Conservation (phyloP, 331 rosid species). For the Telfairia occidentalis region DNA sequence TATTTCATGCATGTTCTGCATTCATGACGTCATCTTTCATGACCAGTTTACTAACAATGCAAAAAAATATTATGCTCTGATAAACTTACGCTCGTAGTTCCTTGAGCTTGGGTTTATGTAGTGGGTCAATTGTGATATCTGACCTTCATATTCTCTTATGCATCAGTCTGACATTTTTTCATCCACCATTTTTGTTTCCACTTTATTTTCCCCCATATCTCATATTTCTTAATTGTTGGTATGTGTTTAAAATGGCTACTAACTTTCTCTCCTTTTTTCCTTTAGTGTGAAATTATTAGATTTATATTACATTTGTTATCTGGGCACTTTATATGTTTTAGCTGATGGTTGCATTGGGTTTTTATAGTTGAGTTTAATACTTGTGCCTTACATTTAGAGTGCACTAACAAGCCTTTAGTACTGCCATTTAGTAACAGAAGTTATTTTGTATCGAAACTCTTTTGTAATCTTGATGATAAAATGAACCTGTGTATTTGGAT, state of each 20-base stretch:
- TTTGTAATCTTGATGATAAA: background rate
- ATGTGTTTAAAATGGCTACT: background rate
- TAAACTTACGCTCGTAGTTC: background rate
- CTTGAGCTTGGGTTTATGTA: background rate
- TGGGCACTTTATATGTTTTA: background rate
- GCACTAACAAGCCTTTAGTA: background rate
- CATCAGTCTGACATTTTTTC: background rate
- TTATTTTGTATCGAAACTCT: background rate
- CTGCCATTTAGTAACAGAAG: background rate
- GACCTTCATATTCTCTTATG: background rate
- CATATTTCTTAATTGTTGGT: background rate
- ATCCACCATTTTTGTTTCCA: background rate
- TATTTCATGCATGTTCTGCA: background rate
- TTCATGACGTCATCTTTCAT: background rate
- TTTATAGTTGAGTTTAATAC: background rate
- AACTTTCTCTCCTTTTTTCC: background rate
- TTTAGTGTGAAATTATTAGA: no score
- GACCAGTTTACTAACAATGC: background rate
- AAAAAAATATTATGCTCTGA: background rate
- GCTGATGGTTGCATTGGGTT: background rate
- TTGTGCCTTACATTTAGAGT: background rate
- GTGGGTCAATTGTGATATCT: background rate
- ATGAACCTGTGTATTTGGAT: background rate
- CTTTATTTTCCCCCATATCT: background rate
- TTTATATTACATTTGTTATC: background rate